phyloP scores from a whole-genome alignment of 805 yeast species.

The Kockiozyma suomiensis region DNA sequence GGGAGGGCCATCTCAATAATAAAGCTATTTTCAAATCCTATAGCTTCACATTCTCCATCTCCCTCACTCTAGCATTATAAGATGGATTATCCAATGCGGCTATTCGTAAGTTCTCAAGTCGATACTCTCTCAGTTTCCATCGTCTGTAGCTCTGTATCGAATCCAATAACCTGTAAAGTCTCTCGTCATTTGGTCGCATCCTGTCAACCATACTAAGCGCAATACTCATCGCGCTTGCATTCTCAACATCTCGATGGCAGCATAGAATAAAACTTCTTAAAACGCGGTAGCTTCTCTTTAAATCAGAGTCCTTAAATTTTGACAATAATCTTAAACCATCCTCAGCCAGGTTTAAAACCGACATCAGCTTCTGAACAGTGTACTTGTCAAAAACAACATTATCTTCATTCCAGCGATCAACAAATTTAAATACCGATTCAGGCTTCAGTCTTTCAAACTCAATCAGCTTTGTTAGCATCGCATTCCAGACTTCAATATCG shows the following conservation, averaged over 20 bases:
- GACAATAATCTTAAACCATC: conserved; percentile 9
- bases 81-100: not conserved
- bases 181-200: conserved; percentile 6
- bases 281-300: conserved; percentile 1
- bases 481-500: conserved; percentile 22
- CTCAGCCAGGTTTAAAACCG: conserved; percentile 1
- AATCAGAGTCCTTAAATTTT: not conserved
- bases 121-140: conserved; percentile 12
- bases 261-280: conserved; percentile 14
- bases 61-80: not conserved
- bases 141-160: conserved; percentile 5
- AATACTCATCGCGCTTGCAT: conserved; percentile 20
- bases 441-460: not conserved
- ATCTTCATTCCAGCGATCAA: conserved; percentile 9
- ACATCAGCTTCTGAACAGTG: conserved; percentile 12
- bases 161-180: not conserved
- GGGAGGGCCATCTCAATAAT: not conserved
- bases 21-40: not conserved
- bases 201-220: conserved; percentile 2
- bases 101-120: not conserved
- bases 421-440: conserved; percentile 6
- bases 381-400: conserved; percentile 10
- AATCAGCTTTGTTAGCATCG: conserved; percentile 8
- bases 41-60: not conserved
- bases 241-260: conserved; percentile 21